phyloP scores from a whole-genome alignment of 208 protist genomes.

The Crithidia thermophila region DNA sequence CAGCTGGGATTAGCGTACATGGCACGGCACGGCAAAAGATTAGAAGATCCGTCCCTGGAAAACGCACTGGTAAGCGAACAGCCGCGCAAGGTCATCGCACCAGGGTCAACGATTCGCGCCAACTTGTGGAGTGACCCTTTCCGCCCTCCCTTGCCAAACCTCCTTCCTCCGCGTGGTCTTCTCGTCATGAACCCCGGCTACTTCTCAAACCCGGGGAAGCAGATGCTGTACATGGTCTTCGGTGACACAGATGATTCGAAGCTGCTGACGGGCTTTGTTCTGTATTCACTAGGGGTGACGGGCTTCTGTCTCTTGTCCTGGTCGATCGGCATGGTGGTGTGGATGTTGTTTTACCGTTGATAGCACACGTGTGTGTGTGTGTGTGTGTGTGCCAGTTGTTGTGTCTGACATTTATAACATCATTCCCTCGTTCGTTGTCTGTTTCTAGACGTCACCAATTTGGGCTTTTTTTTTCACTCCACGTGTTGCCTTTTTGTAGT shows the following conservation, averaged over 20 bases:
- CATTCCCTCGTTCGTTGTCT: too few relatives aligned
- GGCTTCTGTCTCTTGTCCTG: conserved; percentile 20
- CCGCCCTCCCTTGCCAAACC: conserved; percentile 20
- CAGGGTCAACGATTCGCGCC: conserved; percentile 13
- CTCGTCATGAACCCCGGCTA: conserved; percentile 68
- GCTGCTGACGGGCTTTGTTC: conserved; percentile 2
- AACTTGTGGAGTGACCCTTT: conserved; percentile 55
- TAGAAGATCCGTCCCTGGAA: too few relatives aligned
- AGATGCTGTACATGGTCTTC: conserved; percentile 35
- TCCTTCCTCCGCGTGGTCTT: conserved; percentile 36
- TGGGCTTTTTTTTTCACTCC: too few relatives aligned
- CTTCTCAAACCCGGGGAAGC: conserved; percentile 42
- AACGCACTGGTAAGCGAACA: too few relatives aligned
- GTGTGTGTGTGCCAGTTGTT: too few relatives aligned
- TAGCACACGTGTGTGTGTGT: too few relatives aligned
- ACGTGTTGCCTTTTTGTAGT: too few relatives aligned
- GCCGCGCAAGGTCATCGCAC: conserved; percentile 14
- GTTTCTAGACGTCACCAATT: too few relatives aligned
- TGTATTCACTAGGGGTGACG: conserved; percentile 17
- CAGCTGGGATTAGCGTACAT: conserved; percentile 33
- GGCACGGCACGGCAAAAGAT: conserved; percentile 22
- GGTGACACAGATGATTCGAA: conserved; percentile 25
- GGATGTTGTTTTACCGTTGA: too few relatives aligned
- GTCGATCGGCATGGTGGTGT: conserved; percentile 15
- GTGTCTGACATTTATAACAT: too few relatives aligned